phyloP scores from a whole-genome alignment of 768 basidiomycete genomes.

The Macrolepiota albuminosa region DNA sequence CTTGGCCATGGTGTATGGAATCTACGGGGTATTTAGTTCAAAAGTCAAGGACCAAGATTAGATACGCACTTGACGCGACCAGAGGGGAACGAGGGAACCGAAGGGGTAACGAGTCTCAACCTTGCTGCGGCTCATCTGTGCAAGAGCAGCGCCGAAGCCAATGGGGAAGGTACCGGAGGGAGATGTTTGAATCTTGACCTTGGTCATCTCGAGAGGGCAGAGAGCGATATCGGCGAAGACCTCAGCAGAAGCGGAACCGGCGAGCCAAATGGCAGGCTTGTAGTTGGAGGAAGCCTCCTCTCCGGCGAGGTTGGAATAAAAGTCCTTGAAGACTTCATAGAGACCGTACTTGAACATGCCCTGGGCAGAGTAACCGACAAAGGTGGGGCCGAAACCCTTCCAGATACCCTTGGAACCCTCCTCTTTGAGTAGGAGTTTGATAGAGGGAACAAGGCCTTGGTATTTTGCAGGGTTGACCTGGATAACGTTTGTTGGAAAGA shows the following conservation, averaged over 20 bases:
- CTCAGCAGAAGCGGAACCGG: constrained; percentile 90
- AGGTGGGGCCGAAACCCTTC: constrained; percentile 93
- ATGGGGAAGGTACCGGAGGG: constrained; percentile 72
- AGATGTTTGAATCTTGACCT: constrained; percentile 87
- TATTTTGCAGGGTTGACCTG: constrained; percentile 78
- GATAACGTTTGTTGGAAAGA: background rate
- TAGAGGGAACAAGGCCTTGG: constrained; percentile 55
- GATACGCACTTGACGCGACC: constrained; percentile 72
- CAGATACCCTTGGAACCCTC: constrained; percentile 85
- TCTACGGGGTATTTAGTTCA: constrained; percentile 36
- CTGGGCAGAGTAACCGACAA: constrained; percentile 91
- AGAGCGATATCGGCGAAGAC: constrained; percentile 95
- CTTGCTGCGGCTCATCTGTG: constrained; percentile 64
- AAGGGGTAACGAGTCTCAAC: constrained; percentile 79
- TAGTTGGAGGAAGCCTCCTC: constrained; percentile 75
- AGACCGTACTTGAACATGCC: constrained; percentile 99
- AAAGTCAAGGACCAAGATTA: background rate
- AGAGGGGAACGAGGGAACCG: constrained; percentile 79
- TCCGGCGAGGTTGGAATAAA: constrained; percentile 85
- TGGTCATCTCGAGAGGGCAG: constrained; percentile 92
- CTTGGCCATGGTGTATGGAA: constrained; percentile 99
- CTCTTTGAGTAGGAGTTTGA: constrained; percentile 67
- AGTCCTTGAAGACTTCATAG: constrained; percentile 95
- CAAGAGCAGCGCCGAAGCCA: constrained; percentile 64
- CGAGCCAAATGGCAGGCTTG: constrained; percentile 91